Evolutionary conservation across 2,329 filamentous ascomycete genomes (phyloP), one percentile per base, ranked within the genome.

Genomic region (Scorias spongiosa): DNA sequence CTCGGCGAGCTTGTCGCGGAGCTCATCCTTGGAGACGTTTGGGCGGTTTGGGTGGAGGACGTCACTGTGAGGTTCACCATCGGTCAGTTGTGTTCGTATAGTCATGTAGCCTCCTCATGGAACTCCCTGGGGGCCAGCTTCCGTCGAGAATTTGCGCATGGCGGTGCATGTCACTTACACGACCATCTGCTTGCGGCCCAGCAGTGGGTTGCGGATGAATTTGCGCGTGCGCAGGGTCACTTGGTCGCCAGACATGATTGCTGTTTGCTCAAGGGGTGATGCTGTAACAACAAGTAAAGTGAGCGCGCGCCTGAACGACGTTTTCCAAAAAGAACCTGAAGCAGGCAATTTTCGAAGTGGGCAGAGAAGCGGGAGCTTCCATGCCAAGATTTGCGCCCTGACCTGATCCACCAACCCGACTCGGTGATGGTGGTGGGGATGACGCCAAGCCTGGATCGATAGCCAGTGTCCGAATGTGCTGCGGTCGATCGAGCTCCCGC

Each of bases 201-300:
- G 82, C 66, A 98, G 86, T 70, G 91, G 85, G 81, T 98, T 98
- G 77, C 88, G 86, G 75, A 96, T 93, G 84, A 98, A 98, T 79
- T 96, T 96, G 84, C 91, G 89, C 73, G 91, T 98, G 76, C 91
- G 68, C 65, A 72, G 60, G 54, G 69, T 72, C 55, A 72, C 68
- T 62, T 70, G 68, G 54, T 66, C 65, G 73, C 88, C 84, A 73
- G 88, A 84, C 89, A 95, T 94, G 70, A 72, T 93, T 75, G 72
- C 72, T 71, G 64, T 64, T 69, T 40, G 12, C 11, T 40, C 20
- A 26, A 26, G 20, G 7, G 20, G 3, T 26, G 20, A 26, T 26
- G 20, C 20, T 26, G 20, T 26, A 26, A 26, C 20, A 47, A 49
- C 46, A 43, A 46, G 44, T 32, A 40, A 42, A 40, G 44, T 46